phyloP scores from a whole-genome alignment of 345 rosid genomes.

The Laguncularia racemosa region DNA sequence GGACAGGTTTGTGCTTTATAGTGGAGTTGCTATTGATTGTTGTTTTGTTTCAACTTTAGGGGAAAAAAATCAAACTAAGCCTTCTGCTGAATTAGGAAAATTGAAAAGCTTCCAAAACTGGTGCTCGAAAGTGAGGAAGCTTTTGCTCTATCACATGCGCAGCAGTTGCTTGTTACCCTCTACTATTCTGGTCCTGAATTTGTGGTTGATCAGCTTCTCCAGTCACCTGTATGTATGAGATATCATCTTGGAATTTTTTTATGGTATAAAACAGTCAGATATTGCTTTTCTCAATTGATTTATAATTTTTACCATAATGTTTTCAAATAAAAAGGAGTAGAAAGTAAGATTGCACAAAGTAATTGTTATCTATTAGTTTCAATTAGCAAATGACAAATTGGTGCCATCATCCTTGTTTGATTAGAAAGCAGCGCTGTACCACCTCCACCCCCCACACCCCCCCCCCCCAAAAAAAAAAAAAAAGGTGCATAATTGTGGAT shows the following conservation, averaged over 20 bases:
- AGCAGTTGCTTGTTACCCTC: slow-evolving; percentile 64
- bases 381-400: no score
- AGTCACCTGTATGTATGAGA: slow-evolving; percentile 68
- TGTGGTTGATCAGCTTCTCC: slow-evolving; percentile 56
- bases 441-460: no score
- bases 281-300: no score
- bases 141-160: slow-evolving; percentile 61
- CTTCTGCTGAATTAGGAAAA: slow-evolving; percentile 36
- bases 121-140: slow-evolving; percentile 70
- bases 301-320: no score
- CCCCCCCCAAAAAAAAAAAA: no score
- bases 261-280: no score
- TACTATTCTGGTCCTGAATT: slow-evolving; percentile 82
- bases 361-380: no score
- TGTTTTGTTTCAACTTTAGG: slow-evolving; percentile 5
- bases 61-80: slow-evolving; percentile 3
- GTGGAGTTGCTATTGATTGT: slow-evolving; percentile 7
- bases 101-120: slow-evolving; percentile 82
- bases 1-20: slow-evolving; percentile 44
- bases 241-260: background rate
- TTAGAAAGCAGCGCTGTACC: no score
- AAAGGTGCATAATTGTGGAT: no score
- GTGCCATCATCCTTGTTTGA: no score
- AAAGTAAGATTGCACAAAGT: no score
- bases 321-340: no score